Evolutionary conservation across 805 yeast genomes (phyloP), one percentile per base, ranked within the genome.

Genomic region (Candida jianshihensis): DNA sequence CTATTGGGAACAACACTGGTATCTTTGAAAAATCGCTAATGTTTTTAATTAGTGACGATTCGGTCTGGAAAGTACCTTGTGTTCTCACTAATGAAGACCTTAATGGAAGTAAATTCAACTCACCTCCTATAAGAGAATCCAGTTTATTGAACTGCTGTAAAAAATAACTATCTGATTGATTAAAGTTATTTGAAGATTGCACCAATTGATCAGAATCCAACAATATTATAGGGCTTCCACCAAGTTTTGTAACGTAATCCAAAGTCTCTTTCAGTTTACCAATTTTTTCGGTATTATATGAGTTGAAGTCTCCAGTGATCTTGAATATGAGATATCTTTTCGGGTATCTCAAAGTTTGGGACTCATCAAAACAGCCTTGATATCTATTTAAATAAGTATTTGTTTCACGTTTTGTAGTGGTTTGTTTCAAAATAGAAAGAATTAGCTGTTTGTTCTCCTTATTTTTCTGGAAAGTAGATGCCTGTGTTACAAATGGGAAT

Each of bases 401-500:
- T 5, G 96, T 95, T 53, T 90, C 97, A 41, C 98, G 68, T 56
- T 87, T 89, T 1, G 97, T 90, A 6, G 97, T 94, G 4, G 97
- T 85, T 2, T 96, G 80, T 50, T 81, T 81, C 39, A 90, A 66
- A 18, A 90, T 88, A 2, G 96, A 79, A 14, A 87, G 63, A n/a
- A 90, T 80, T 34, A 90, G 63, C 37, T 84, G 85, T 45, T 76
- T 68, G 45, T 76, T 78, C 15, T 74, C 71, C 31, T 66, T 61
- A 8, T 29, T 29, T 29, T 17, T 29, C 8, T 19, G 17, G 4
- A 17, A 29, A 13, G 31, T 29, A 4, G 31, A n/a, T n/a, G n/a
- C n/a, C n/a, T n/a, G n/a, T n/a, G n/a, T n/a, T n/a, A n/a, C 19
- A 19, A 29, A 29, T 5, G 31, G 31, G 13, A 29, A 29, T 10